Percentiles rank a stretch among this genome's conserved stretches.
These are phyloP conservation scores for Dendrocalamus sinicus DNA, from an alignment of 176 grass and related monocot species.

Conservation along the genomic window DNA sequence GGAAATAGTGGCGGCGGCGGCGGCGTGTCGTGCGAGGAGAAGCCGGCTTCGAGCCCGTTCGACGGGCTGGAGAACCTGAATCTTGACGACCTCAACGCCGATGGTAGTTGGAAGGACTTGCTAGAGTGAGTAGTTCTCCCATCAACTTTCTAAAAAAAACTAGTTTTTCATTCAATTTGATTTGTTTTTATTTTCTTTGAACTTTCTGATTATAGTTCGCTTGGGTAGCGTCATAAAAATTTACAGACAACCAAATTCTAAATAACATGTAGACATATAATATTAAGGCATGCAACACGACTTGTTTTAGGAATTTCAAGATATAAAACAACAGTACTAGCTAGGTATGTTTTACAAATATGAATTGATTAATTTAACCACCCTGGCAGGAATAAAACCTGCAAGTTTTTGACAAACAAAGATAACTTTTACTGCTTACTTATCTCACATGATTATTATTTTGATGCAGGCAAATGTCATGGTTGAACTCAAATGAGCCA, in stretches of 20 bases:
- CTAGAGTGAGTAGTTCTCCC: conserved; percentile 69
- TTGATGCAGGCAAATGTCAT: conserved; percentile 68
- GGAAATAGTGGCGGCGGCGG: background rate
- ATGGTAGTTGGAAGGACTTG: conserved; percentile 69
- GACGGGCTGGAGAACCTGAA: conserved; percentile 62
- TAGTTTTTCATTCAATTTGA: background rate
- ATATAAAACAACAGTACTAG: background rate
- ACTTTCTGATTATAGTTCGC: background rate
- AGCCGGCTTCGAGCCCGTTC: conserved; percentile 61
- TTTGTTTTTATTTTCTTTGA: background rate
- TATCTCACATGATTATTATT: background rate
- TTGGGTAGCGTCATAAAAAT: background rate
- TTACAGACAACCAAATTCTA: background rate
- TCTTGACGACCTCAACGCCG: conserved; percentile 59
- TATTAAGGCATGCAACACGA: background rate
- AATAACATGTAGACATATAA: background rate
- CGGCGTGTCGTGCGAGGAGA: conserved; percentile 24
- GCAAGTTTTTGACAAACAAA: background rate
- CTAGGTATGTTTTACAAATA: background rate
- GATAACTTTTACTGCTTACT: background rate
- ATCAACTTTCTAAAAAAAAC: conserved; percentile 11
- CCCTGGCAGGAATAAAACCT: background rate
- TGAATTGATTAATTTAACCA: background rate
- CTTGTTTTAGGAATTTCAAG: background rate
- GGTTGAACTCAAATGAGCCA: conserved; percentile 50